Conservation (phyloP, 352 stramenopile species). For the Pythium volutum region DNA sequence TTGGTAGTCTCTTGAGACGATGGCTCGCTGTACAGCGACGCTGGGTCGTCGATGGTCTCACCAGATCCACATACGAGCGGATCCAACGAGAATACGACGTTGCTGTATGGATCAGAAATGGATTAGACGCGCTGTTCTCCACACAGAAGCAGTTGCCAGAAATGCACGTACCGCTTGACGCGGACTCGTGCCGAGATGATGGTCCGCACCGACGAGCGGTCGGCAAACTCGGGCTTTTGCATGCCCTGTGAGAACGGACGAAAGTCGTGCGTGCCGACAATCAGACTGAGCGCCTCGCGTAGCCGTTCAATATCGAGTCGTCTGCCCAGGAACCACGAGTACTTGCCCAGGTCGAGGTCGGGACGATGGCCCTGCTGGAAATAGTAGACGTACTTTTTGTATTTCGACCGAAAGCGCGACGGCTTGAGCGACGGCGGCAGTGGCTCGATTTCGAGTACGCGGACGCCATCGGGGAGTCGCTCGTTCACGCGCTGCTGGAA, state of each 20-base stretch:
- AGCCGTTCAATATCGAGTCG: slow-evolving; percentile 57
- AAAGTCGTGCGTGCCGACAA: slow-evolving; percentile 79
- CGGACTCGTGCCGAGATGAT: slow-evolving; percentile 61
- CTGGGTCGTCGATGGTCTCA: slow-evolving; percentile 40
- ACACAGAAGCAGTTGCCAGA: not conserved
- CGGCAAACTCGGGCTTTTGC: slow-evolving; percentile 50
- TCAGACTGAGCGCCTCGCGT: slow-evolving; percentile 55
- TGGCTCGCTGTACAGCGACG: slow-evolving; percentile 29
- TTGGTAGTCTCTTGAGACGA: slow-evolving; percentile 2
- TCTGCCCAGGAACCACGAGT: slow-evolving; percentile 81
- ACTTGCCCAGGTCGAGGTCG: slow-evolving; percentile 65
- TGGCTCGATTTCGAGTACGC: slow-evolving; percentile 42
- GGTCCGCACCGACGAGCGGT: slow-evolving; percentile 65
- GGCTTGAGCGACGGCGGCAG: slow-evolving; percentile 32
- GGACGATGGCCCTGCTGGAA: slow-evolving; percentile 79
- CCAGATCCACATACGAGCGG: slow-evolving; percentile 47
- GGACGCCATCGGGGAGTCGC: slow-evolving; percentile 37
- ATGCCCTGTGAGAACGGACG: slow-evolving; percentile 77
- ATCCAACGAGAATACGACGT: slow-evolving; percentile 74
- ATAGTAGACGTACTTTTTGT: slow-evolving; percentile 91
- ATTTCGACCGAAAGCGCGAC: slow-evolving; percentile 68
- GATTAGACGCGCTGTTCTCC: not conserved
- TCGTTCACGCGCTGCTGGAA: slow-evolving; percentile 58
- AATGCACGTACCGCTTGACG: slow-evolving; percentile 43
- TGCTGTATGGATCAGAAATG: slow-evolving; percentile 27